Evolutionary conservation across 352 stramenopile species (phyloP).

Genomic region (Thraustochytrium sp.): DNA sequence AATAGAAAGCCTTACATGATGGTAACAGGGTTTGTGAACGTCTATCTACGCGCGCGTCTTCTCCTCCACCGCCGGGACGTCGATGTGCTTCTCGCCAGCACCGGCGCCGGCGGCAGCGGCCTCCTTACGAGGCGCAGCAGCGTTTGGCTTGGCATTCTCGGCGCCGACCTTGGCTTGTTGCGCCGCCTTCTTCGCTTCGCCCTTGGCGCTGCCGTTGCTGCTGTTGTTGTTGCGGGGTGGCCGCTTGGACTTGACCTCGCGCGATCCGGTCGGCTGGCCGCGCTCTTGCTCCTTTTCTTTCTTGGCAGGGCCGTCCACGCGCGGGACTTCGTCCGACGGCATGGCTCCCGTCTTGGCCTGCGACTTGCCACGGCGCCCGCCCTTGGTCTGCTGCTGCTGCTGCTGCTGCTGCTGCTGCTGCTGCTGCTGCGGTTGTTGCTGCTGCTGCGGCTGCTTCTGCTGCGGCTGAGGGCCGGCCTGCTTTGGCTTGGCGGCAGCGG

Average conservation of each 20-base stretch:
- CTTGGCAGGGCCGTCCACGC: neutral
- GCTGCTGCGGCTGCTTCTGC: neutral
- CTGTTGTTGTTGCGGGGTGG: neutral
- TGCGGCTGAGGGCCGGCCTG: neutral
- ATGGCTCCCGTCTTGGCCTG: neutral
- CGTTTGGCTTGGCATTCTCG: no score
- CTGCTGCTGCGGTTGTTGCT: neutral
- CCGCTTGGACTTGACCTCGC: neutral
- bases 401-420: neutral
- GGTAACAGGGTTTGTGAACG: no score
- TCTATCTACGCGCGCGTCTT: no score
- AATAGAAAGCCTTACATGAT: no score
- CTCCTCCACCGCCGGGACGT: no score
- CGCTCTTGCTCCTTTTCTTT: conserved; percentile 21
- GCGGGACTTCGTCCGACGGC: neutral
- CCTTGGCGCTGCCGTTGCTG: neutral
- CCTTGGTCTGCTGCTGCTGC: no score
- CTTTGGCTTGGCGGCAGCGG: neutral
- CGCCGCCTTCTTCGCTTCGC: neutral
- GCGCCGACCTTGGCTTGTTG: neutral
- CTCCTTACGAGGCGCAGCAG: no score
- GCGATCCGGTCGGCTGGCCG: neutral
- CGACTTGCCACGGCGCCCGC: neutral
- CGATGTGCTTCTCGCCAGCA: no score
- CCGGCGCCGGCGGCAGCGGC: no score